These are phyloP conservation scores for Collybiopsis luxurians DNA, from an alignment of 768 basidiomycete genomes.

Conservation along the genomic window DNA sequence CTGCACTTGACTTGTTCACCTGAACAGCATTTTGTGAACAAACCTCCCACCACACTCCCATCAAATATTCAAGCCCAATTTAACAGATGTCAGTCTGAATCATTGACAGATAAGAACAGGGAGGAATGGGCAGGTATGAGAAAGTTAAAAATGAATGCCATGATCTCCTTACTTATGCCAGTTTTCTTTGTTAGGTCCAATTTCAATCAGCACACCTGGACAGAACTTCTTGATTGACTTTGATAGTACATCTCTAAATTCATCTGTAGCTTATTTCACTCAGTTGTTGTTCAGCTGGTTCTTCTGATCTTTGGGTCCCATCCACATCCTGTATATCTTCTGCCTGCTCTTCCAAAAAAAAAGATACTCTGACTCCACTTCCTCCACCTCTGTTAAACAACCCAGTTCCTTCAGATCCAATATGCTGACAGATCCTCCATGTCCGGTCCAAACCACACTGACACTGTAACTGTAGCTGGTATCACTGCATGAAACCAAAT, in stretches of 20 bases:
- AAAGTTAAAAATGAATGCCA: background rate
- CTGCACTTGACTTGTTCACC: background rate
- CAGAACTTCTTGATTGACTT: conserved; percentile 39
- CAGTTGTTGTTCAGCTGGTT: too few species aligned
- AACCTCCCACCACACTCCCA: conserved; percentile 20
- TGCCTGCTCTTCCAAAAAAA: conserved; percentile 26
- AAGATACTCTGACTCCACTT: conserved; percentile 24
- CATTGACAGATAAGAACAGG: conserved; percentile 32
- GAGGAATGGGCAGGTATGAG: conserved; percentile 36
- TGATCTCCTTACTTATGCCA: background rate
- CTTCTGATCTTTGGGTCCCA: conserved; percentile 35
- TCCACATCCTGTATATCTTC: conserved; percentile 24
- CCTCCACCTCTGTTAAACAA: conserved; percentile 27
- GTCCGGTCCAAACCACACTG: conserved; percentile 34
- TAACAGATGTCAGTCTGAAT: conserved; percentile 29
- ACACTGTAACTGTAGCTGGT: conserved; percentile 24
- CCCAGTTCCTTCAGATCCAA: conserved; percentile 31
- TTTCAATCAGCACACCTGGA: conserved; percentile 36
- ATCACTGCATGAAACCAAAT: conserved; percentile 19
- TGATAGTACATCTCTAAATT: conserved; percentile 24
- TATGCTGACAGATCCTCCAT: conserved; percentile 46
- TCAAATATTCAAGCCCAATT: conserved; percentile 15
- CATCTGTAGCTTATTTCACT: too few species aligned
- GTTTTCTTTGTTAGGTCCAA: conserved; percentile 2
- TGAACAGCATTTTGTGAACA: conserved; percentile 27